Percentiles rank a stretch among this genome's conserved stretches.
Evolutionary conservation across 2,329 filamentous ascomycete genomes (phyloP).

Genomic region (Colletotrichum tofieldiae): DNA sequence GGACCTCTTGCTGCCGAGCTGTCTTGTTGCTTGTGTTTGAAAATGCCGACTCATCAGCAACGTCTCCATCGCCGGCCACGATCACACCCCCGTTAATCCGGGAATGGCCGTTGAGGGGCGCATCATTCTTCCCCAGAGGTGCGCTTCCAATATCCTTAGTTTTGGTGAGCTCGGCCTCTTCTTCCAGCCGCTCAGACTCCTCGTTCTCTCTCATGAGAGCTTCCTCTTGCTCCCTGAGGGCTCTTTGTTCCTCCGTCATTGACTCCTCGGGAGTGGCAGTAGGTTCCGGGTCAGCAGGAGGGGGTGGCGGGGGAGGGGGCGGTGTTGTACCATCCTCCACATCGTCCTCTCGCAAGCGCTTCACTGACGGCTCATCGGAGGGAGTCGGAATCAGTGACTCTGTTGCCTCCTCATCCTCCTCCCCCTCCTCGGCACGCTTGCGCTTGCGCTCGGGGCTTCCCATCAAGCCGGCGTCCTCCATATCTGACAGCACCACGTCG

Average conservation of each 20-base stretch:
- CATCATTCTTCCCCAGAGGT: neutral
- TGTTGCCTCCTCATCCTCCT: conserved; percentile 59
- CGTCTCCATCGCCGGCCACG: conserved; percentile 22
- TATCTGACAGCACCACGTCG: conserved; percentile 59
- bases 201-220: conserved; percentile 68
- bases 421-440: conserved; percentile 71
- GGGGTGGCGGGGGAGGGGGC: conserved; percentile 65
- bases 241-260: conserved; percentile 60
- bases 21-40: conserved; percentile 29
- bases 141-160: conserved; percentile 6
- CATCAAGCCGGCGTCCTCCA: conserved; percentile 62
- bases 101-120: conserved; percentile 10
- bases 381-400: conserved; percentile 64
- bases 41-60: neutral
- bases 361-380: conserved; percentile 70
- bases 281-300: conserved; percentile 51
- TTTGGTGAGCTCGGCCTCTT: conserved; percentile 36
- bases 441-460: conserved; percentile 73
- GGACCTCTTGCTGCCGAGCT: conserved; percentile 40
- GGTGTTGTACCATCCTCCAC: conserved; percentile 55
- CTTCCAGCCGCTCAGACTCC: conserved; percentile 67
- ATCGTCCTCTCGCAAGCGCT: conserved; percentile 67
- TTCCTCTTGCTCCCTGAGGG: conserved; percentile 66
- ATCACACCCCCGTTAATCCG: conserved; percentile 32
- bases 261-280: conserved; percentile 52